phyloP scores from a whole-genome alignment of 2,329 filamentous ascomycete species.

The Pseudohalonectria lignicola region DNA sequence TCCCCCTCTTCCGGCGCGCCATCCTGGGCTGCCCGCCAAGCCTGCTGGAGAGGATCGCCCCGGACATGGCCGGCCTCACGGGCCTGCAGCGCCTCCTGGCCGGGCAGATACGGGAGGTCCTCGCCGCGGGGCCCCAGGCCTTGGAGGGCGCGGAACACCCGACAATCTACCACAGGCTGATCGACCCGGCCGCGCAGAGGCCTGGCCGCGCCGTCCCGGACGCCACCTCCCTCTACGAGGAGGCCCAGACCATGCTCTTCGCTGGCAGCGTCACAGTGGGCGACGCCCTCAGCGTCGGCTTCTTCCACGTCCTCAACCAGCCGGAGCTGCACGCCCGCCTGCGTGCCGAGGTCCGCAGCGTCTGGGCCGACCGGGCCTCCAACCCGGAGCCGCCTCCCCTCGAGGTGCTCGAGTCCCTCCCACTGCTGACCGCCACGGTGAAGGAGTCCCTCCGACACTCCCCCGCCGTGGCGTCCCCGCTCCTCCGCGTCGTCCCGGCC shows the following conservation, averaged over 20 bases:
- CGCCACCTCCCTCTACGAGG: constrained; percentile 23
- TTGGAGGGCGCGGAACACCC: constrained; percentile 16
- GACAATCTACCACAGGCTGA: constrained; percentile 22
- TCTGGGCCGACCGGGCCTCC: constrained; percentile 21
- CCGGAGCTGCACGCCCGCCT: constrained; percentile 19
- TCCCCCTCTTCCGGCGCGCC: constrained; percentile 7
- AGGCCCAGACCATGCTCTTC: constrained; percentile 32
- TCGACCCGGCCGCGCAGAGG: constrained; percentile 13
- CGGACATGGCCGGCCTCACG: constrained; percentile 5
- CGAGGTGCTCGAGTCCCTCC: constrained; percentile 22
- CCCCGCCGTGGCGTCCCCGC: not conserved
- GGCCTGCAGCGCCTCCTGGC: constrained; percentile 3
- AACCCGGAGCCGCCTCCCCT: constrained; percentile 13
- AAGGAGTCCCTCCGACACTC: not conserved
- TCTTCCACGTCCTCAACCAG: constrained; percentile 25
- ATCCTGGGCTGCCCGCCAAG: constrained; percentile 13
- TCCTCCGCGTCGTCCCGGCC: constrained; percentile 1
- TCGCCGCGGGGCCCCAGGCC: constrained; percentile 1
- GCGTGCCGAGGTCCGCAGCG: constrained; percentile 21
- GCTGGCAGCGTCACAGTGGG: constrained; percentile 32
- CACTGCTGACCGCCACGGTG: constrained; percentile 14
- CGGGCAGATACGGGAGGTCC: constrained; percentile 8
- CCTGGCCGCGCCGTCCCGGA: constrained; percentile 6
- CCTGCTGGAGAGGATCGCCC: constrained; percentile 10
- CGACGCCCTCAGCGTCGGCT: constrained; percentile 26